Evolutionary conservation across 1,284 basidiomycete species (phyloP).

Genomic region (Peniophora sp.): DNA sequence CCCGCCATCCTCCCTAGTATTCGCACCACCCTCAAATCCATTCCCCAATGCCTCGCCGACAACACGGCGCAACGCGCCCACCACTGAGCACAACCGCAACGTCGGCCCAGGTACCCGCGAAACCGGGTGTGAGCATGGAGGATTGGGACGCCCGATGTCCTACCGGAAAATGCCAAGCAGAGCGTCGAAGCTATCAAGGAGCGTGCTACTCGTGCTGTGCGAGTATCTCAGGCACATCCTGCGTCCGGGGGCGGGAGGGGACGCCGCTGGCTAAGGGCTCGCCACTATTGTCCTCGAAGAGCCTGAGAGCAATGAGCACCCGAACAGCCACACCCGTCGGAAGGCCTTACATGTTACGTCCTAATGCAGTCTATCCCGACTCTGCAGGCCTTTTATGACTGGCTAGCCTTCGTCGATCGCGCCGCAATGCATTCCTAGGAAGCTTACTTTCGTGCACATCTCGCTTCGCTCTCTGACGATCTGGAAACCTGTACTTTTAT

Average conservation of each 20-base stretch:
- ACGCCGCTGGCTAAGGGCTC: conserved; percentile 25
- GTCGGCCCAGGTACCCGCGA: conserved; percentile 15
- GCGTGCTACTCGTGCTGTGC: conserved; percentile 49
- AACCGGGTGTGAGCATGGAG: conserved; percentile 53
- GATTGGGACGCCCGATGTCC: conserved; percentile 86
- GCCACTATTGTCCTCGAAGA: conserved; percentile 24
- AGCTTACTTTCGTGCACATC: conserved; percentile 79
- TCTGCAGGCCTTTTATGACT: conserved; percentile 91
- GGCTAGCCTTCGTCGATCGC: conserved; percentile 81
- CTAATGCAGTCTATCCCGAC: conserved; percentile 72
- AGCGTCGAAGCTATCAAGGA: conserved; percentile 62
- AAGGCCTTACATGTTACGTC: conserved; percentile 47
- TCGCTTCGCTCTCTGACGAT: conserved; percentile 66
- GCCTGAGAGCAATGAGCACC: conserved; percentile 32
- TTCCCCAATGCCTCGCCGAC: too few species aligned
- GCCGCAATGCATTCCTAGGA: conserved; percentile 89
- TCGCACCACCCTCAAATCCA: too few species aligned
- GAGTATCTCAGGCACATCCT: conserved; percentile 49
- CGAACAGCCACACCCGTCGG: conserved; percentile 16
- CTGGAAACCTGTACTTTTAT: conserved; percentile 70
- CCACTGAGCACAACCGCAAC: neutral
- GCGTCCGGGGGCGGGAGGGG: neutral
- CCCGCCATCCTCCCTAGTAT: too few species aligned
- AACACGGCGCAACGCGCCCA: too few species aligned
- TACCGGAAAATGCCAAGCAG: conserved; percentile 61